Percentiles rank a stretch among this genome's conserved stretches.
Conservation (phyloP, 148 eudicot species). For the Talinum fruticosum region DNA sequence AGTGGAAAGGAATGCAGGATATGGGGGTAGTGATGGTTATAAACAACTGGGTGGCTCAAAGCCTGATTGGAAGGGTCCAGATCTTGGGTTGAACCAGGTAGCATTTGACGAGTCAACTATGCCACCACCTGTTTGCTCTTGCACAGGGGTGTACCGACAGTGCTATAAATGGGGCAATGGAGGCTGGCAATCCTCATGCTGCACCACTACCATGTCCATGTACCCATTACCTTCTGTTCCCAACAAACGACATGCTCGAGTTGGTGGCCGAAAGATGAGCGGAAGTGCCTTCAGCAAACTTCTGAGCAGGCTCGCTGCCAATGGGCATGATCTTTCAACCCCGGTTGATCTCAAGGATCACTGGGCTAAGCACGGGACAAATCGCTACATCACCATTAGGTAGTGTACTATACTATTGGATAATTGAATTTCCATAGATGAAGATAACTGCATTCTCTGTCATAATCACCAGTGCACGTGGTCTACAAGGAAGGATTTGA, state of each 20-base stretch:
- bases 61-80: slow-evolving; percentile 74
- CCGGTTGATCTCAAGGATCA: slow-evolving; percentile 84
- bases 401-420: slow-evolving; percentile 24
- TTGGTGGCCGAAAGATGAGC: slow-evolving; percentile 96
- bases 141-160: slow-evolving; percentile 76
- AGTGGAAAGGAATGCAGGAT: slow-evolving; percentile 53
- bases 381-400: slow-evolving; percentile 92
- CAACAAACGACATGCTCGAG: slow-evolving; percentile 79
- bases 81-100: slow-evolving; percentile 84
- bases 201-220: slow-evolving; percentile 80
- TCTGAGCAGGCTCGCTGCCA: slow-evolving; percentile 75
- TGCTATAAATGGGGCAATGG: slow-evolving; percentile 99
- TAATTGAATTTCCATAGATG: slow-evolving; percentile 1
- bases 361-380: slow-evolving; percentile 98
- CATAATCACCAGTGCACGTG: background rate
- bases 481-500: no score
- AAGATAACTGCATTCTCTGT: background rate
- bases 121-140: slow-evolving; percentile 90
- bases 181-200: slow-evolving; percentile 98
- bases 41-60: slow-evolving; percentile 35
- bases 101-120: slow-evolving; percentile 76
- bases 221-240: slow-evolving; percentile 84
- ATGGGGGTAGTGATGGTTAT: slow-evolving; percentile 32
- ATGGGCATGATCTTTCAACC: slow-evolving; percentile 77
- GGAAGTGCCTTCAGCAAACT: slow-evolving; percentile 87